phyloP scores from a whole-genome alignment of 306 rosid genomes.

The Ammopiptanthus mongolicus region DNA sequence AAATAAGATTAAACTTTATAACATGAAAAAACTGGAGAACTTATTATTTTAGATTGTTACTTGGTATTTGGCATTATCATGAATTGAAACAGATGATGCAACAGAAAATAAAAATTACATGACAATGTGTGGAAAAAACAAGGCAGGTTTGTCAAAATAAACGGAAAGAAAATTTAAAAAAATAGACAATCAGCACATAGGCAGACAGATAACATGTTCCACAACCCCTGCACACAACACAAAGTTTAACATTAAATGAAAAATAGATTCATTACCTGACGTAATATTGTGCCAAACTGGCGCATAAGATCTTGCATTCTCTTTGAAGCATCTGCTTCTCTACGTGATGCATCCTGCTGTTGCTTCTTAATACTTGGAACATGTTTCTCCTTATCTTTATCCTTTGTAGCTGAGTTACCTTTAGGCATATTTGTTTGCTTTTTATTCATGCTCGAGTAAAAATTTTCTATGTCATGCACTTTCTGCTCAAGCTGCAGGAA shows the following conservation, averaged over 20 bases:
- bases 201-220: not conserved
- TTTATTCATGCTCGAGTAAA: constrained; percentile 36
- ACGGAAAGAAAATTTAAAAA: not conserved
- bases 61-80: not conserved
- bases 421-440: constrained; percentile 47
- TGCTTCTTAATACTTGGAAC: constrained; percentile 74
- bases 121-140: not conserved
- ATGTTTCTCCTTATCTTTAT: constrained; percentile 65
- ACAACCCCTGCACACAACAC: not conserved
- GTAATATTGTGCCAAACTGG: constrained; percentile 76
- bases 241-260: not conserved
- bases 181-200: not conserved
- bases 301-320: constrained; percentile 95
- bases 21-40: not conserved
- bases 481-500: constrained; percentile 65
- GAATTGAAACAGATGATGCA: not conserved
- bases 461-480: constrained; percentile 54
- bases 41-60: not conserved
- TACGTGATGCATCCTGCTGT: constrained; percentile 64
- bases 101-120: not conserved
- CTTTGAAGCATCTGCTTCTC: constrained; percentile 78
- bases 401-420: constrained; percentile 50
- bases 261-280: constrained; percentile 47
- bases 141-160: not conserved
- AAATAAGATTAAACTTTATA: not conserved